Evolutionary conservation across 2,329 filamentous ascomycete genomes (phyloP), one percentile per base, ranked within the genome.

Genomic region (Scytalidium sp.): DNA sequence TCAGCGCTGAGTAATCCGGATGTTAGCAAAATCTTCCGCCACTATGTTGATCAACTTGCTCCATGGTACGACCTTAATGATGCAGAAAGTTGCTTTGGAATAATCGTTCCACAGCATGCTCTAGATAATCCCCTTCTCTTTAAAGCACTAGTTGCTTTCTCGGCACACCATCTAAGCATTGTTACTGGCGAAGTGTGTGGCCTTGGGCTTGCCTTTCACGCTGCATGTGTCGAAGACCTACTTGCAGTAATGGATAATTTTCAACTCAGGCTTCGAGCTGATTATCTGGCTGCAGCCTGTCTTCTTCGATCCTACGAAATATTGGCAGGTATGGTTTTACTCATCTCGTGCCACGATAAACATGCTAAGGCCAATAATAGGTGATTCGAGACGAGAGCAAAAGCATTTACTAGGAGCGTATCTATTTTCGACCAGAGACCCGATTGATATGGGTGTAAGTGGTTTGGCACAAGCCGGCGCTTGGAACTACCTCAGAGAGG

Each of bases 401-500:
- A 29, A 43, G 10, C 54, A 56, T 40, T 43, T 56, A 6, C 50
- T 56, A 3, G 52, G 52, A 15, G 54, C 54, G 10, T 56, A 53
- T 32, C 41, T 45, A 1, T 54, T 56, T 19, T 41, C 46, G 3
- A 42, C 45, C 4, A 51, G 43, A 17, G 23, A 23, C 11, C 41
- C 27, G 13, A 47, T 53, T 21, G 41, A 55, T 19, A 40, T 50
- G 22, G 47, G 36, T 4, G 19, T 19, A 6, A 27, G 36, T 5
- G 49, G 64, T 0, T 55, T 78, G 0, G 53, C 68, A 2, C 64
- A 64, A 3, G 69, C 74, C 1, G 74, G 74, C 0, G 73, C 74
- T 48, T 78, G 74, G 75, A 79, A 78, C 51, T 76, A 76, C 47
- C 65, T 78, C 0, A 68, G 75, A 1, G 74, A 78, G 56, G 74